These are phyloP conservation scores for Xylaria sp. DNA, from an alignment of 2,329 filamentous ascomycete species.

Conservation along the genomic window DNA sequence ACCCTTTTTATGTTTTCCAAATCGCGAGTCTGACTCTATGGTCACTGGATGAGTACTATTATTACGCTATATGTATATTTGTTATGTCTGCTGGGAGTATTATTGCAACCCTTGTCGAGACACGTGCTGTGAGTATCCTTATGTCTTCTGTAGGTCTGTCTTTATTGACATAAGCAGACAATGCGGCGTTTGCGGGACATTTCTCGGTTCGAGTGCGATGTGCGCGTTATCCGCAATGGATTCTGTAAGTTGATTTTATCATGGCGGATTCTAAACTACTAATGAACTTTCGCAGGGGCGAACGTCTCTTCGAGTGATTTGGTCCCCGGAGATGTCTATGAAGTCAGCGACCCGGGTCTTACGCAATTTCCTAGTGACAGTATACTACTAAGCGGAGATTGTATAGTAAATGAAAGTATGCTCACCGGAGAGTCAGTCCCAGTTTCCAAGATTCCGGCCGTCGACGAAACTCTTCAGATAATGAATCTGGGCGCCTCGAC, in stretches of 20 bases:
- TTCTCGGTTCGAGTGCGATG: slow-evolving; percentile 92
- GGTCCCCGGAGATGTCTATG: slow-evolving; percentile 94
- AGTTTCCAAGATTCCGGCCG: slow-evolving; percentile 88
- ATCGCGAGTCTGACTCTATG: slow-evolving; percentile 91
- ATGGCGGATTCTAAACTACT: slow-evolving; percentile 28
- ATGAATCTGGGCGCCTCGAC: slow-evolving; percentile 82
- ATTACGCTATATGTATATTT: slow-evolving; percentile 95
- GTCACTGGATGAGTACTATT: slow-evolving; percentile 97
- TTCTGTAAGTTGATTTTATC: slow-evolving; percentile 69
- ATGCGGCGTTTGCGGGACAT: slow-evolving; percentile 91
- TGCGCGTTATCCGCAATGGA: slow-evolving; percentile 88
- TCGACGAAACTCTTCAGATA: slow-evolving; percentile 74
- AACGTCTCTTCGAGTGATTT: slow-evolving; percentile 85
- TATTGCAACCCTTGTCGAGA: slow-evolving; percentile 86
- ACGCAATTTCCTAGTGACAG: slow-evolving; percentile 91
- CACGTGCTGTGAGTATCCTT: slow-evolving; percentile 67
- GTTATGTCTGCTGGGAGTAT: slow-evolving; percentile 94
- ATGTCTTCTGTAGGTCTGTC: background rate
- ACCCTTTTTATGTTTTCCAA: slow-evolving; percentile 98
- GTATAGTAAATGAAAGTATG: slow-evolving; percentile 99
- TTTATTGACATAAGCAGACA: slow-evolving; percentile 57
- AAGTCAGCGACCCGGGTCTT: slow-evolving; percentile 91
- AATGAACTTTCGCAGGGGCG: slow-evolving; percentile 62
- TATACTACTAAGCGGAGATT: slow-evolving; percentile 88
- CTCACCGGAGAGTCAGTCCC: slow-evolving; percentile 96